These are phyloP conservation scores for Alternaria ventricosa DNA, from an alignment of 2,329 filamentous ascomycete genomes.

Conservation along the genomic window DNA sequence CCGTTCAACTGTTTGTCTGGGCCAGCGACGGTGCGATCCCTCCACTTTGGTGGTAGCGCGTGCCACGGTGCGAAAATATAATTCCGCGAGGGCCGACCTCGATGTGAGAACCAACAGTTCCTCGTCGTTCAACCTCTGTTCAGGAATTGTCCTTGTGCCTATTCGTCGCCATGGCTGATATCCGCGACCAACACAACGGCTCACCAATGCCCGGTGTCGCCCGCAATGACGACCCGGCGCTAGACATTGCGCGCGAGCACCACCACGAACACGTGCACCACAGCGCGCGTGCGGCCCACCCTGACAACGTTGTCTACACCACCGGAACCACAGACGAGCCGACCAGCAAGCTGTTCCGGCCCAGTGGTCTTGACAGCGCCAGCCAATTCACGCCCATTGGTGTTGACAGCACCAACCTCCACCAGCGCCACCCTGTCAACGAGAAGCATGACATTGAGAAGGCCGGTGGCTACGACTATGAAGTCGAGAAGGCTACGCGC, in stretches of 20 bases:
- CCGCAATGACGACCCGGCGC: constrained; percentile 46
- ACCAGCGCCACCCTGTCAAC: constrained; percentile 40
- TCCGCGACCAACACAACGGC: constrained; percentile 40
- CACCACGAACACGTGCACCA: constrained; percentile 50
- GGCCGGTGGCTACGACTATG: constrained; percentile 41
- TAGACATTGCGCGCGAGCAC: constrained; percentile 48
- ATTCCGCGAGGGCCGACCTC: constrained; percentile 27
- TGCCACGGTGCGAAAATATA: constrained; percentile 43
- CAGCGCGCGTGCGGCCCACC: constrained; percentile 37
- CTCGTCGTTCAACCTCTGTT: constrained; percentile 29
- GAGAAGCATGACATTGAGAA: constrained; percentile 43
- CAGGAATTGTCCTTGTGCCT: constrained; percentile 41
- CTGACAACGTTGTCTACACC: constrained; percentile 44
- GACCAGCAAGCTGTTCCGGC: constrained; percentile 37
- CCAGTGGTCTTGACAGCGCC: constrained; percentile 48
- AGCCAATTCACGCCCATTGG: constrained; percentile 34
- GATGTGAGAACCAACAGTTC: constrained; percentile 27
- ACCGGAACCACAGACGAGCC: constrained; percentile 46
- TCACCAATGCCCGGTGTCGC: constrained; percentile 43
- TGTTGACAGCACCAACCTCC: constrained; percentile 48
- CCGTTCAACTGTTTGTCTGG: constrained; percentile 33
- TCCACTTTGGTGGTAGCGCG: constrained; percentile 38
- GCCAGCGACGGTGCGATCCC: constrained; percentile 32
- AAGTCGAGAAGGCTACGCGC: constrained; percentile 50
- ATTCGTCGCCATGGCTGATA: constrained; percentile 41